Percentiles rank a stretch among this genome's conserved stretches.
Conservation (phyloP, 1,139 yeast genomes). For the Blastobotrys petasosporus region DNA sequence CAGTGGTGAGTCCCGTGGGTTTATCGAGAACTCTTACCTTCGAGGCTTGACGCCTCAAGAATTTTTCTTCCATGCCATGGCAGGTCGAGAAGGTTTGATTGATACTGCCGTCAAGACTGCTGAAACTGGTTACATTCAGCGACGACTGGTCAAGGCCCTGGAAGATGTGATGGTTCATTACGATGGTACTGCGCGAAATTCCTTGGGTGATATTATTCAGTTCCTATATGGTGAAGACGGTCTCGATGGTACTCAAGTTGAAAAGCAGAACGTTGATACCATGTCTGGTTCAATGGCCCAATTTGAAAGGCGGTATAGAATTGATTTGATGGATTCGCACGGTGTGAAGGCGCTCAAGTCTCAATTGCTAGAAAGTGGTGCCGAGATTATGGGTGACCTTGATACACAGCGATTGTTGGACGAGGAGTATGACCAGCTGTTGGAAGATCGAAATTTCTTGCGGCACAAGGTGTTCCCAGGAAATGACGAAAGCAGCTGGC, state of each 20-base stretch:
- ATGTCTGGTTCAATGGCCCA: conserved; percentile 86
- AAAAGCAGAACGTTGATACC: conserved; percentile 93
- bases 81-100: conserved; percentile 99
- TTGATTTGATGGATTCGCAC: conserved; percentile 72
- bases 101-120: conserved; percentile 99
- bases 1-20: conserved; percentile 96
- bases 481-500: conserved; percentile 93
- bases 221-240: conserved; percentile 99
- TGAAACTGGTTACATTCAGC: conserved; percentile 98
- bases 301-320: conserved; percentile 78
- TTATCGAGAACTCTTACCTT: conserved; percentile 92
- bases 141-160: conserved; percentile 96
- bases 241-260: conserved; percentile 96
- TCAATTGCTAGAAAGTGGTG: conserved; percentile 76
- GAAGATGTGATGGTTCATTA: conserved; percentile 99
- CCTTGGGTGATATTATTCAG: conserved; percentile 93
- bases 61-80: conserved; percentile 99
- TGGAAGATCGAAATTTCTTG: conserved; percentile 69
- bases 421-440: conserved; percentile 73
- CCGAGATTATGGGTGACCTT: conserved; percentile 86
- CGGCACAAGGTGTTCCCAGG: conserved; percentile 78
- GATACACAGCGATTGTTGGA: conserved; percentile 76
- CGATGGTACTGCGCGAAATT: conserved; percentile 97
- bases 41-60: conserved; percentile 99
- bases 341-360: conserved; percentile 51